phyloP scores from a whole-genome alignment of 768 basidiomycete genomes.

The Agrocybe chaxingu region DNA sequence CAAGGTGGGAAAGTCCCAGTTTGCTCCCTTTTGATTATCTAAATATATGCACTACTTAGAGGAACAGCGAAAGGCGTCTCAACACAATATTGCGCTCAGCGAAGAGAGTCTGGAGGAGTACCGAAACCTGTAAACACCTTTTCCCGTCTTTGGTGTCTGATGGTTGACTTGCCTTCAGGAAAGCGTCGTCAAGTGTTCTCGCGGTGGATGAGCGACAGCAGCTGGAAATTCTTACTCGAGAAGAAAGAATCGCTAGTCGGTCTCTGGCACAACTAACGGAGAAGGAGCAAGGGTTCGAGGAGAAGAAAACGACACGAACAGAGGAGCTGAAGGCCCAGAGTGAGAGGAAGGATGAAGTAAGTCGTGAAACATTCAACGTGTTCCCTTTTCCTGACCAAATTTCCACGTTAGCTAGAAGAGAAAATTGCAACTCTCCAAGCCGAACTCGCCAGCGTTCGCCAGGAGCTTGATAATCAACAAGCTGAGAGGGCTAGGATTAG shows the following conservation, averaged over 20 bases:
- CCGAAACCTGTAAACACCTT: slow-evolving; percentile 58
- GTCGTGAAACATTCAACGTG: slow-evolving; percentile 6
- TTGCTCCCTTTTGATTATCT: neutral
- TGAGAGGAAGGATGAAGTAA: slow-evolving; percentile 58
- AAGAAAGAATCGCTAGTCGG: slow-evolving; percentile 73
- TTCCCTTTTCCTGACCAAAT: neutral
- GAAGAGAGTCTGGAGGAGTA: slow-evolving; percentile 89
- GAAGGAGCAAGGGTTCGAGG: slow-evolving; percentile 61
- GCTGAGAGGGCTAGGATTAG: slow-evolving; percentile 77
- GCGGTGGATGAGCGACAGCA: slow-evolving; percentile 87
- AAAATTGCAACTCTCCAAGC: slow-evolving; percentile 53
- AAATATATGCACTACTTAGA: slow-evolving; percentile 38
- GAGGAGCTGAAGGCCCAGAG: slow-evolving; percentile 51
- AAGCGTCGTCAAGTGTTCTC: slow-evolving; percentile 72
- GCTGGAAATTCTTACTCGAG: slow-evolving; percentile 75
- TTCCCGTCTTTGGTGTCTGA: neutral
- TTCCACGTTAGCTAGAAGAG: slow-evolving; percentile 47
- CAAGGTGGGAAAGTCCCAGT: slow-evolving; percentile 50
- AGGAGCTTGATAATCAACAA: slow-evolving; percentile 82
- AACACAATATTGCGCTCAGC: slow-evolving; percentile 73
- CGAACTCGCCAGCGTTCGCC: slow-evolving; percentile 63
- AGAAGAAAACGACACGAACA: slow-evolving; percentile 51
- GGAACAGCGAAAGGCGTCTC: slow-evolving; percentile 68
- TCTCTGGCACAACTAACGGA: slow-evolving; percentile 64
- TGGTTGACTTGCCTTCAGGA: slow-evolving; percentile 40